Percentiles rank a stretch among this genome's conserved stretches.
Conservation (phyloP, 1,284 basidiomycete species). For the Marasmius sp. region DNA sequence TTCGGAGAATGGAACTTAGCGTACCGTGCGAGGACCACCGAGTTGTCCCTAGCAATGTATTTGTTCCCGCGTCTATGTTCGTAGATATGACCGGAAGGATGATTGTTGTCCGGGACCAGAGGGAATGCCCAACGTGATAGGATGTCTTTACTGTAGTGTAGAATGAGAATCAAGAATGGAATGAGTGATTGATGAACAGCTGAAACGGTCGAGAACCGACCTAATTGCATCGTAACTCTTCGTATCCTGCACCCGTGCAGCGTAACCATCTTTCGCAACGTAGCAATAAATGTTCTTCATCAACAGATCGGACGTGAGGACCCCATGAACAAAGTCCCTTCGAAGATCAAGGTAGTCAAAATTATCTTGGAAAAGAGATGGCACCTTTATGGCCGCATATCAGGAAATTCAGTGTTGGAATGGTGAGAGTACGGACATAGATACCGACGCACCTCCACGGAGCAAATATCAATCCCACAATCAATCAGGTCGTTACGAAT, state of each 20-base stretch:
- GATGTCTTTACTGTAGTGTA: slow-evolving; percentile 76
- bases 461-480: slow-evolving; percentile 89
- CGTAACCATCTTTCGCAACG: slow-evolving; percentile 83
- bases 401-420: neutral
- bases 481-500: slow-evolving; percentile 87
- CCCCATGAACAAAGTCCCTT: slow-evolving; percentile 93
- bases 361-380: slow-evolving; percentile 97
- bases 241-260: slow-evolving; percentile 87
- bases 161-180: slow-evolving; percentile 6
- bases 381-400: slow-evolving; percentile 56
- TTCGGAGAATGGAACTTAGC: slow-evolving; percentile 16
- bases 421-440: neutral
- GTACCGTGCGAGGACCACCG: slow-evolving; percentile 75
- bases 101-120: slow-evolving; percentile 90
- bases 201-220: slow-evolving; percentile 31
- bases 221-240: slow-evolving; percentile 87
- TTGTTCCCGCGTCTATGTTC: slow-evolving; percentile 84
- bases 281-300: slow-evolving; percentile 95
- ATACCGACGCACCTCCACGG: slow-evolving; percentile 66
- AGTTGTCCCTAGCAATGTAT: slow-evolving; percentile 78
- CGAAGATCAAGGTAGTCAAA: slow-evolving; percentile 96
- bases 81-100: slow-evolving; percentile 79
- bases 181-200: neutral
- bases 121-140: slow-evolving; percentile 93
- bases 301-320: slow-evolving; percentile 92